These are phyloP conservation scores for Schwanniomyces etchellsii DNA, from an alignment of 1,139 yeast species.

Conservation along the genomic window DNA sequence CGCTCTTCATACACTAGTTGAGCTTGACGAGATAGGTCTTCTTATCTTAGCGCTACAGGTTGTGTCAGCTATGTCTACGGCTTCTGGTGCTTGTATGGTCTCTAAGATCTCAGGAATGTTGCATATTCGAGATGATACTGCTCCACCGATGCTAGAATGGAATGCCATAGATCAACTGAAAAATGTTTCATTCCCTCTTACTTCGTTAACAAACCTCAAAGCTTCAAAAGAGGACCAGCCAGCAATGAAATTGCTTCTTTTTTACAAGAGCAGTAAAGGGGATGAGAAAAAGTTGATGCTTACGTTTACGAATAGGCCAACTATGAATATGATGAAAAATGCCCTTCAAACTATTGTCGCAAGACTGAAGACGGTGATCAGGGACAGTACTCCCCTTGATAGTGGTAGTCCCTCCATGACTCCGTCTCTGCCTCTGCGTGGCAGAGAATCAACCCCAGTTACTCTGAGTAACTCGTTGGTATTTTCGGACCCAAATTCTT, in stretches of 20 bases:
- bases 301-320: conserved; percentile 63
- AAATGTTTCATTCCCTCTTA: conserved; percentile 44
- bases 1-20: too few relatives aligned
- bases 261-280: conserved; percentile 24
- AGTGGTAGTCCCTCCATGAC: conserved; percentile 9
- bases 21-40: too few relatives aligned
- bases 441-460: conserved; percentile 1
- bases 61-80: conserved; percentile 21
- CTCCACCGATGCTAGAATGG: conserved; percentile 66
- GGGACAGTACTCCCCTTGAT: conserved; percentile 16
- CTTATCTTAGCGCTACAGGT: too few relatives aligned
- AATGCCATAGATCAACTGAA: conserved; percentile 59
- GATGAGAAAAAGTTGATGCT: conserved; percentile 45
- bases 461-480: conserved; percentile 15
- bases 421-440: conserved; percentile 4
- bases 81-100: conserved; percentile 63
- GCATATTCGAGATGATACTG: conserved; percentile 56
- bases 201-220: conserved; percentile 54
- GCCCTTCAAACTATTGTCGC: conserved; percentile 69
- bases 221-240: conserved; percentile 71
- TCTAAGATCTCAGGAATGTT: conserved; percentile 66
- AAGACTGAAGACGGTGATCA: conserved; percentile 50
- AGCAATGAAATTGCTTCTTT: conserved; percentile 62
- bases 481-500: conserved; percentile 20
- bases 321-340: conserved; percentile 71